Evolutionary conservation across 1,139 yeast genomes (phyloP).

Genomic region (Taphrina pruni): DNA sequence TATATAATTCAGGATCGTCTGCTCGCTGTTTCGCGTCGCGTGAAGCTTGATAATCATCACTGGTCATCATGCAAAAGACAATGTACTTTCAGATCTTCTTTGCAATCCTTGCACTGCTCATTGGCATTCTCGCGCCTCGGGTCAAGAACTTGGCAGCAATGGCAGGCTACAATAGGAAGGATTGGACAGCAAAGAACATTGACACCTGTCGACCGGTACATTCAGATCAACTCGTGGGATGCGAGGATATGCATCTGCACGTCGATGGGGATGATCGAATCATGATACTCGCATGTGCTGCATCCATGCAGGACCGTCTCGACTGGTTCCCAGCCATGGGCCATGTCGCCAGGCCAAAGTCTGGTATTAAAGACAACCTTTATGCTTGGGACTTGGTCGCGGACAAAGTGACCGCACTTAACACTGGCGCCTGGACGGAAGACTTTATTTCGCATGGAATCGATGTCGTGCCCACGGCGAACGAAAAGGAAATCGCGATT

Average conservation of each 20-base stretch:
- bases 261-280: conserved; percentile 36
- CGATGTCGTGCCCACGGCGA: conserved; percentile 28
- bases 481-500: conserved; percentile 22
- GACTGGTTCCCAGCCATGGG: conserved; percentile 39
- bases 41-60: background rate
- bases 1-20: too few species aligned
- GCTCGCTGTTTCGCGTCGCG: too few species aligned
- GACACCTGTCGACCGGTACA: conserved; percentile 29
- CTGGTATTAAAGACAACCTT: conserved; percentile 31
- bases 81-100: conserved; percentile 25
- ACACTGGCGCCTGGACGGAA: conserved; percentile 6
- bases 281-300: conserved; percentile 33
- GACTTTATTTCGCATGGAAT: conserved; percentile 32
- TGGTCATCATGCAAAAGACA: conserved; percentile 19
- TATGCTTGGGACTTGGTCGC: conserved; percentile 36
- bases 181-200: conserved; percentile 23
- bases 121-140: conserved; percentile 21
- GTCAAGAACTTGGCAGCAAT: conserved; percentile 26
- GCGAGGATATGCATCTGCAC: conserved; percentile 38
- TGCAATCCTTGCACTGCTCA: conserved; percentile 17
- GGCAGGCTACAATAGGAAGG: conserved; percentile 21
- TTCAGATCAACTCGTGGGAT: conserved; percentile 22
- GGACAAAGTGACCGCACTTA: conserved; percentile 19
- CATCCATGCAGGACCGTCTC: conserved; percentile 26
- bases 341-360: conserved; percentile 11